Evolutionary conservation across 768 basidiomycete species (phyloP), one percentile per base, ranked within the genome.

Genomic region (Lactarius quietus): DNA sequence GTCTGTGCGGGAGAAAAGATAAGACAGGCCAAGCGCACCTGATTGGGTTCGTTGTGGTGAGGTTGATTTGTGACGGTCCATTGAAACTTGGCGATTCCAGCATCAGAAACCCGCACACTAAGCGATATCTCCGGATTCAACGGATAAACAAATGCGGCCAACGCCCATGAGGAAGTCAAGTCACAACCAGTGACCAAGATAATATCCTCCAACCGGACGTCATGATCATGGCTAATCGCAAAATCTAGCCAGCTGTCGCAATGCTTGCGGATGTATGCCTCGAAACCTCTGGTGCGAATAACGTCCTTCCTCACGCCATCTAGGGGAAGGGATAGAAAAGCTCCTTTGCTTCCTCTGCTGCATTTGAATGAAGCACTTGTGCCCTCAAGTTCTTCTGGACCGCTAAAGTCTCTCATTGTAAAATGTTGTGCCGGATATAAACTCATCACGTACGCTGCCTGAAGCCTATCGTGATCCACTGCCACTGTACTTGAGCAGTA

Each of bases 111-210:
- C 10, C 39, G 52, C 0, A 62, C 41, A 6, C 26, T 6, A 20
- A 69, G 60, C 6, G 66, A 36, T n/a, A 68, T 43, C 23, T 57
- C 60, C 10, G 54, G 57, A 9, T 62, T 53, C 39, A 20, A 33
- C 31, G 9, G 15, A 39, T 61, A 59, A 10, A n/a, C 51, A 53
- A 69, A 68, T 15, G 66, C 56, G 28, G 68, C 68, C 59, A 64
- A 51, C 29, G 68, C 68, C 68, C 68, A 69, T 0, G 67, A 62
- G 20, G 38, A 45, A 17, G 67, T 68, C 7, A 65, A 60, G 23
- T 55, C 29, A 55, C 33, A 51, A 14, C 48, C 48, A 51, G 48
- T 51, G 48, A 51, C 48, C 5, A 51, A 51, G 48, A 51, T 51
- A 23, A 55, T 33, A 29, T 55, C 54, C n/a, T 55, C 54, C n/a